Percentiles rank a stretch among this genome's conserved stretches.
Conservation (phyloP, 2,329 filamentous ascomycete genomes). For the Aureobasidium subglaciale region DNA sequence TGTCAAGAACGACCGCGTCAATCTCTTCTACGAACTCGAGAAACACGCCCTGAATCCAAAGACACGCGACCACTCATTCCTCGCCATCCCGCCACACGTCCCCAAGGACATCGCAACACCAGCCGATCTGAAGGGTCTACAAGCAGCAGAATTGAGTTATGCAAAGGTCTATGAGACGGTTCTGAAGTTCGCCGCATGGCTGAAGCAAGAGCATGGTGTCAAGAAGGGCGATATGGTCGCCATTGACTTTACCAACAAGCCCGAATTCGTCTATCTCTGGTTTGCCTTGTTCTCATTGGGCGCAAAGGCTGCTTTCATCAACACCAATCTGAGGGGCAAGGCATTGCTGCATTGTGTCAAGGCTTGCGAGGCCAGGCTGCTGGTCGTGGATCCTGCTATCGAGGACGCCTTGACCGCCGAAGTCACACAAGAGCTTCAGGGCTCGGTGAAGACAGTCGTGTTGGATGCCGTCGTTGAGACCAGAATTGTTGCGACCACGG, state of each 20-base stretch:
- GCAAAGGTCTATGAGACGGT: slow-evolving; percentile 64
- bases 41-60: slow-evolving; percentile 53
- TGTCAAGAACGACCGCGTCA: slow-evolving; percentile 51
- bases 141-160: slow-evolving; percentile 56
- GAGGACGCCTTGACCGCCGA: slow-evolving; percentile 51
- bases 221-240: slow-evolving; percentile 69
- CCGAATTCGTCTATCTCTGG: slow-evolving; percentile 68
- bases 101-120: slow-evolving; percentile 19
- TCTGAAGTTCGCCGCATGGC: slow-evolving; percentile 68
- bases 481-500: slow-evolving; percentile 31
- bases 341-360: slow-evolving; percentile 68
- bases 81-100: slow-evolving; percentile 25
- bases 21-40: slow-evolving; percentile 70
- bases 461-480: slow-evolving; percentile 54
- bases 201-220: slow-evolving; percentile 57
- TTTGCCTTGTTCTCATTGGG: slow-evolving; percentile 77
- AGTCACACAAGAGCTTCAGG: slow-evolving; percentile 35
- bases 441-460: slow-evolving; percentile 47
- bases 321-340: slow-evolving; percentile 71
- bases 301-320: slow-evolving; percentile 77
- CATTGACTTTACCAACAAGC: slow-evolving; percentile 73
- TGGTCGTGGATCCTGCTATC: slow-evolving; percentile 61
- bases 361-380: slow-evolving; percentile 57
- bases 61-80: slow-evolving; percentile 23
- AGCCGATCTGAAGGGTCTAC: slow-evolving; percentile 1